Base-by-base conservation (phyloP, 2,329 filamentous ascomycete species). In the Lomentospora prolificans region DNA sequence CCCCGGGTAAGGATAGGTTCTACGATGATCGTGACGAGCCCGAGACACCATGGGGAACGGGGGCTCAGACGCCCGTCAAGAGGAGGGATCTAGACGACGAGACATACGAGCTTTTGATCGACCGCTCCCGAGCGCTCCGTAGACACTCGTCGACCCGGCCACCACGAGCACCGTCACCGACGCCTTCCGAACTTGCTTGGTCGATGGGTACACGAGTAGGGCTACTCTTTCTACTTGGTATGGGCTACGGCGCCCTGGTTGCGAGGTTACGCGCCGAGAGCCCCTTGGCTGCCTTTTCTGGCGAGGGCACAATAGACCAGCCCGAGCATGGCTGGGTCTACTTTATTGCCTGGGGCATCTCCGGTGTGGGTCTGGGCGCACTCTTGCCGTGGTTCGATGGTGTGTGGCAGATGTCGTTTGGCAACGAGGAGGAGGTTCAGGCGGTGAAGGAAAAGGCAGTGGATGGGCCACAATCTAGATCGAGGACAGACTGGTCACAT, bases 351-450 rank as follows among this genome's bases (percentile, higher is more conserved):
- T 99, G 94, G 92, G 94, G 90, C 1, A 63, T 86, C 8, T 84
- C 86, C 0, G 91, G 90, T 14, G 82, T 96, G 3, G 75, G 80
- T 0, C 72, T 96, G 24, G 94, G 94, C 4, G 86, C 84, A 57
- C 70, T 95, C 53, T 72, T 97, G 57, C 94, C 94, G 1, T 92
- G 86, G 80, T 80, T 96, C 19, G 94, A 99, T 67, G 74, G 79
- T 9, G 68, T 90, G 8, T 94, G 87, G 82, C 82, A 86, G 58
- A 73, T 77, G 46, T 68, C 73, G 6, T 71, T 77, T 60, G 72
- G 74, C 7, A 64, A 67, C 44, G 67, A 67, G 10, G 64, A 65
- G 5, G 64, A 65, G 27, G 65, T 68, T 10, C 61, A 60, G 36
- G 61, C 64, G 22, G 61, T 60, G 3, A 68, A 67, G 7, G 69